phyloP scores from a whole-genome alignment of 139 green algal genomes.

The Chlamydomonas urium region DNA sequence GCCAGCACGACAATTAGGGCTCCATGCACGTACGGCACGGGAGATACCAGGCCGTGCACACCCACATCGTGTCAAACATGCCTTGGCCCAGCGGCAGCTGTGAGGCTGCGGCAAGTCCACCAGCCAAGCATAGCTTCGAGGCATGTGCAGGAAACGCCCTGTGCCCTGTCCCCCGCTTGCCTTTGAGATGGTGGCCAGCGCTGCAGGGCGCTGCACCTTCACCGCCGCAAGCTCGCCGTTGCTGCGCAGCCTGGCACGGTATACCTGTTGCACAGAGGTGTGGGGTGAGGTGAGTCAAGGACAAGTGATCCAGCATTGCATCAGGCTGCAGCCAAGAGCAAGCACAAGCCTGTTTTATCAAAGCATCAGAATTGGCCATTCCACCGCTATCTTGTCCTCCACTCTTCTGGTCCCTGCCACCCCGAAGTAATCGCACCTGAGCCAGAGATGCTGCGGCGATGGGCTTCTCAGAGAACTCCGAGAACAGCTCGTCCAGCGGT shows the following conservation, averaged over 20 bases:
- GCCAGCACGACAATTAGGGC: too few species aligned
- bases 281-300: too few species aligned
- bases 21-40: too few species aligned
- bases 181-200: slow-evolving; percentile 79
- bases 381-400: too few species aligned
- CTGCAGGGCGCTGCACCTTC: slow-evolving; percentile 90
- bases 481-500: slow-evolving; percentile 73
- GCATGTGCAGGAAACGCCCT: too few species aligned
- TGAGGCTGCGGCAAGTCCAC: too few species aligned
- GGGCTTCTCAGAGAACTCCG: slow-evolving; percentile 69
- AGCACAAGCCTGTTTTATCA: neutral
- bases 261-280: slow-evolving; percentile 78
- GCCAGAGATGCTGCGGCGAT: slow-evolving; percentile 87
- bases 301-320: neutral
- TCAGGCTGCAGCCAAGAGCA: neutral
- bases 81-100: neutral
- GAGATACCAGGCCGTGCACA: too few species aligned
- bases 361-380: too few species aligned
- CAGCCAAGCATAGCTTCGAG: too few species aligned
- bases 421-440: slow-evolving; percentile 56
- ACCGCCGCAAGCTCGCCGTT: slow-evolving; percentile 86
- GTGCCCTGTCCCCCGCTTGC: neutral
- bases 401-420: too few species aligned
- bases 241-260: slow-evolving; percentile 61
- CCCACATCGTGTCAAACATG: too few species aligned